Conservation (phyloP, 176 grass and related monocot species). For the Hsuehochloa calcarea region DNA sequence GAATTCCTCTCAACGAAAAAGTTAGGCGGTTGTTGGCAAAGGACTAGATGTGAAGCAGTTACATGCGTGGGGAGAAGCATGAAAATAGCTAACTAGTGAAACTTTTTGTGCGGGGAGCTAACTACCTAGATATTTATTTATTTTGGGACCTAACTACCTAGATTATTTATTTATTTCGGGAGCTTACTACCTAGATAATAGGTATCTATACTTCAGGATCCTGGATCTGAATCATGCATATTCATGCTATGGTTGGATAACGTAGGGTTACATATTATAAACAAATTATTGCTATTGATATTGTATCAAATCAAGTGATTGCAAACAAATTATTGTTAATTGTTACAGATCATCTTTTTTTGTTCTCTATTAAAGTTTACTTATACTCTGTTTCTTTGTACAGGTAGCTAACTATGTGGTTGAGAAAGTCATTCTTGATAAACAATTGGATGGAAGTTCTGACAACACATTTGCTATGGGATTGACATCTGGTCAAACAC, state of each 20-base stretch:
- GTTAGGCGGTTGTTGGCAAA: conserved; percentile 8
- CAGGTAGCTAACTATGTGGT: conserved; percentile 94
- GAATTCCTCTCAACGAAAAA: neutral
- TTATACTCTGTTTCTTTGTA: conserved; percentile 7
- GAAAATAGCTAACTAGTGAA: neutral
- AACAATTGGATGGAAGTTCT: conserved; percentile 72
- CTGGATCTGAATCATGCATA: conserved; percentile 13
- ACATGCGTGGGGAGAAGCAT: neutral
- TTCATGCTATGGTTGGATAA: neutral
- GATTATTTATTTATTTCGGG: neutral
- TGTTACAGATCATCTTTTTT: neutral
- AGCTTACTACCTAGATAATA: neutral
- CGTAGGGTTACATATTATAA: conserved; percentile 11
- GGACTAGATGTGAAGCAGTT: neutral
- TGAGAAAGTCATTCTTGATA: conserved; percentile 82
- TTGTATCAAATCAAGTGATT: neutral
- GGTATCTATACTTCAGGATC: conserved; percentile 2
- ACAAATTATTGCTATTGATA: neutral
- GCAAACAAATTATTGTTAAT: neutral
- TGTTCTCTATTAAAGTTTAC: conserved; percentile 2
- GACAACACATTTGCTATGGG: conserved; percentile 59
- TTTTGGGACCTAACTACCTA: neutral
- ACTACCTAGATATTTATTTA: neutral
- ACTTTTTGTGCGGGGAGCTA: neutral
- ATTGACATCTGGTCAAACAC: conserved; percentile 51